Conservation (phyloP, 441 rosid genomes). For the Adansonia grandidieri region DNA sequence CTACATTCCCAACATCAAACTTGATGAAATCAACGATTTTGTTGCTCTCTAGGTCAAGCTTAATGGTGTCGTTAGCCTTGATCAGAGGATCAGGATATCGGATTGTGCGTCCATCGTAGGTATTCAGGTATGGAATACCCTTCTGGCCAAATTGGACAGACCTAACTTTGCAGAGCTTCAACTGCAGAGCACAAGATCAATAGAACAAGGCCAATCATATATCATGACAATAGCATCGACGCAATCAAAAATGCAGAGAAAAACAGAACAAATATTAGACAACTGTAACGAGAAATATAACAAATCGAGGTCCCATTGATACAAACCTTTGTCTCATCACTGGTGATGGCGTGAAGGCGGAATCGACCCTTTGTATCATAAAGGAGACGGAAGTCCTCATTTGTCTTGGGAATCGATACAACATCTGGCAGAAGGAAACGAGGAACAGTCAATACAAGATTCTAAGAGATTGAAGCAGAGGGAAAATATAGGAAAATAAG, state of each 20-base stretch:
- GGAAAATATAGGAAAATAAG: not conserved
- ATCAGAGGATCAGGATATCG: constrained; percentile 77
- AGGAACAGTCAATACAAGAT: not conserved
- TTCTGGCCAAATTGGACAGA: constrained; percentile 67
- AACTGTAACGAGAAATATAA: not conserved
- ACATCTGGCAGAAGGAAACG: constrained; percentile 47
- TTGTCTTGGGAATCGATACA: constrained; percentile 75
- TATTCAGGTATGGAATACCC: constrained; percentile 75
- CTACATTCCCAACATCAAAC: constrained; percentile 78
- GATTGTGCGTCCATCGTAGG: constrained; percentile 79
- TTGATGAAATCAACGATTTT: constrained; percentile 77
- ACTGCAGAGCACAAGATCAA: constrained; percentile 36
- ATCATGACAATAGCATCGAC: not conserved
- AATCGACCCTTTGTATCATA: constrained; percentile 82
- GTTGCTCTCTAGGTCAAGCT: constrained; percentile 69
- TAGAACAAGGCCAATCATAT: not conserved
- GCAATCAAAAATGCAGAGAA: not conserved
- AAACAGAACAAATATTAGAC: not conserved
- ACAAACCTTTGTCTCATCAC: constrained; percentile 72
- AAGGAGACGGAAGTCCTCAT: constrained; percentile 70
- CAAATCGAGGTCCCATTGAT: not conserved
- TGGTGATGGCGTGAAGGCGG: constrained; percentile 66
- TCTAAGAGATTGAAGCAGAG: not conserved
- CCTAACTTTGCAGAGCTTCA: constrained; percentile 75
- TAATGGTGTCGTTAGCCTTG: constrained; percentile 79